These are phyloP conservation scores for Komagataella mondaviorum DNA, from an alignment of 805 yeast species.

Conservation along the genomic window DNA sequence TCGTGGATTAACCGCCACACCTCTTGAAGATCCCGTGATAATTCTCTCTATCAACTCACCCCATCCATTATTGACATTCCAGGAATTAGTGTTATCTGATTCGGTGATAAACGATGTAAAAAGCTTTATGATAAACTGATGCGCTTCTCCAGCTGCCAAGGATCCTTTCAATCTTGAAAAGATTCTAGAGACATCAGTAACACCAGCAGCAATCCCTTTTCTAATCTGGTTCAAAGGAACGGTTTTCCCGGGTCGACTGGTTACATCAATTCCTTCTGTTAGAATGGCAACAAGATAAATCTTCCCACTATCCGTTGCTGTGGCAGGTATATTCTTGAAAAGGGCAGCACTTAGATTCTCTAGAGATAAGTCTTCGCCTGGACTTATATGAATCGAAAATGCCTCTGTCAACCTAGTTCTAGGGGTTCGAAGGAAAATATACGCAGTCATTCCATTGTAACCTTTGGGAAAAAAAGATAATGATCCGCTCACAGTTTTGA, in stretches of 20 bases:
- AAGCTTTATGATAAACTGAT: constrained; percentile 56
- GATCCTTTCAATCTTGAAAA: constrained; percentile 55
- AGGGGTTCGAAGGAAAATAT: constrained; percentile 54
- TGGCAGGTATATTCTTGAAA: constrained; percentile 62
- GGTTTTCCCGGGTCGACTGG: constrained; percentile 12
- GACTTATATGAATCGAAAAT: constrained; percentile 51
- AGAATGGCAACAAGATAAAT: constrained; percentile 66
- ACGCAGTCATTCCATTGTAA: constrained; percentile 58
- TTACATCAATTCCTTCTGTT: constrained; percentile 52
- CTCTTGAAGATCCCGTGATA: constrained; percentile 58
- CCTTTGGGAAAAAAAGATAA: constrained; percentile 50
- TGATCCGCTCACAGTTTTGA: constrained; percentile 52
- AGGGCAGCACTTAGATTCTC: constrained; percentile 69
- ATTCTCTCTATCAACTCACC: constrained; percentile 76
- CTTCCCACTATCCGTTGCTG: constrained; percentile 43
- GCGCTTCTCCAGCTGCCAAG: constrained; percentile 46
- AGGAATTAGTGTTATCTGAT: constrained; percentile 17
- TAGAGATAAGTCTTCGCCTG: constrained; percentile 42
- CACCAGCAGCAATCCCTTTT: constrained; percentile 83
- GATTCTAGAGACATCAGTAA: constrained; percentile 68
- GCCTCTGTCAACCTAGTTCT: constrained; percentile 65
- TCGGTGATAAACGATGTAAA: constrained; percentile 53
- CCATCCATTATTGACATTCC: constrained; percentile 56
- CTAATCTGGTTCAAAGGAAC: constrained; percentile 24
- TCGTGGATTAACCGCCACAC: constrained; percentile 72